Base-by-base conservation (phyloP, 805 yeast genomes). In the Wickerhamiella kazuoi region DNA sequence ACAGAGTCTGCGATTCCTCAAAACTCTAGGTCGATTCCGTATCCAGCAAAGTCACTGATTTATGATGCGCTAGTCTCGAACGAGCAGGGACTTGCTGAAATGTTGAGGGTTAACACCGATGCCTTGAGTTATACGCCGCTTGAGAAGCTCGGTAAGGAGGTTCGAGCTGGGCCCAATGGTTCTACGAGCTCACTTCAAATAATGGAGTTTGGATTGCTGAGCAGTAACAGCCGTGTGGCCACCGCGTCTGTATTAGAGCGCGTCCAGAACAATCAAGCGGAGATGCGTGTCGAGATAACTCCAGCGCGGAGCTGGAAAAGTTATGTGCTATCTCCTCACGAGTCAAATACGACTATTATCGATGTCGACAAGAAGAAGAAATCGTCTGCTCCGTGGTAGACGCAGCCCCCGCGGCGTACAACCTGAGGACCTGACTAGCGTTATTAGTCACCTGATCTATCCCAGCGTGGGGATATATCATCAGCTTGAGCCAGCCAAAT, bases 101-200 rank as follows among this genome's bases (percentile, higher is more conserved):
- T 13, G 20, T 28, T 40, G 15, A 31, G 31, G 8, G 16, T 18
- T 26, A 33, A 35, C 16, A 23, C 23, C 20, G 28, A 28, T 3
- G 28, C 20, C 17, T 20, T 40, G 6, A 9, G 30, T 8, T 40
- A 30, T 20, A 29, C 37, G 4, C 30, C 18, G 19, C 24, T 36
- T n/a, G 43, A 40, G 32, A 20, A 30, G 15, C 23, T 40, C 21
- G n/a, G 30, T 26, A 39, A 40, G 19, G 43, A 40, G n/a, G 31
- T 40, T 14, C 20, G 23, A 18, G 32, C 35, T 13, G 23, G 28
- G 5, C 21, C 31, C 15, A 14, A 18, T 4, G 43, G 43, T 2
- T 32, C 28, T 13, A 11, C 14, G 6, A 23, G 17, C 21, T 4
- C 34, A 1, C n/a, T 40, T 23, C 33, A 33, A 13, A 20, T 40